Evolutionary conservation across 345 rosid species (phyloP).

Genomic region (Diplotaxis tenuifolia): DNA sequence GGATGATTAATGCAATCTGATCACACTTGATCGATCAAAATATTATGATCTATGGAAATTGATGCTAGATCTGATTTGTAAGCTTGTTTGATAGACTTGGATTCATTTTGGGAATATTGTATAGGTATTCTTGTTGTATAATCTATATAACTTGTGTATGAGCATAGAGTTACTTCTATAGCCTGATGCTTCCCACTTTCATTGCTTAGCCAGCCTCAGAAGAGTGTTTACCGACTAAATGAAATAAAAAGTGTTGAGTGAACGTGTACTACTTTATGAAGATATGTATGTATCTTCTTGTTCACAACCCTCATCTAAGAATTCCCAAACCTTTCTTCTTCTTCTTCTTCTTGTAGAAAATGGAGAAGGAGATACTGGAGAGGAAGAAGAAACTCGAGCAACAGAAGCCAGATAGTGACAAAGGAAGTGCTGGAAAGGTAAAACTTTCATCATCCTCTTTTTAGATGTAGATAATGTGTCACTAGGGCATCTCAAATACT

Average conservation of each 20-base stretch:
- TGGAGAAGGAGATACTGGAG: conserved; percentile 80
- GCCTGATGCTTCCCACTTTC: not conserved
- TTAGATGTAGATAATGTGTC: not conserved
- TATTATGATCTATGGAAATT: not conserved
- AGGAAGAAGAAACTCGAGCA: conserved; percentile 62
- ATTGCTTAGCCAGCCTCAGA: not conserved
- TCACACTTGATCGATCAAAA: not conserved
- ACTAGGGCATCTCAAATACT: not conserved
- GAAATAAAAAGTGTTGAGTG: not conserved
- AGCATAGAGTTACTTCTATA: not conserved
- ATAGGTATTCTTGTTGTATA: not conserved
- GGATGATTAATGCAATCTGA: too few species aligned
- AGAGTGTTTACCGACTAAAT: not conserved
- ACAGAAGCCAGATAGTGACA: conserved; percentile 53
- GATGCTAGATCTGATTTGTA: not conserved
- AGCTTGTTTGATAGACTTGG: not conserved
- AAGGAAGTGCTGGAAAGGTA: conserved; percentile 59
- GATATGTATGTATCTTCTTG: not conserved
- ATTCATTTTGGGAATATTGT: not conserved
- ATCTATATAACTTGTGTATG: conserved; percentile 6
- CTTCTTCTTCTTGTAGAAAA: conserved; percentile 53
- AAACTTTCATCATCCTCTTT: conserved; percentile 6
- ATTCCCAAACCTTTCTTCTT: not conserved
- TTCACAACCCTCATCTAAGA: not conserved
- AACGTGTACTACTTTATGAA: not conserved